phyloP scores from a whole-genome alignment of 495 filamentous ascomycete genomes.

The Aspergillus sparsus region DNA sequence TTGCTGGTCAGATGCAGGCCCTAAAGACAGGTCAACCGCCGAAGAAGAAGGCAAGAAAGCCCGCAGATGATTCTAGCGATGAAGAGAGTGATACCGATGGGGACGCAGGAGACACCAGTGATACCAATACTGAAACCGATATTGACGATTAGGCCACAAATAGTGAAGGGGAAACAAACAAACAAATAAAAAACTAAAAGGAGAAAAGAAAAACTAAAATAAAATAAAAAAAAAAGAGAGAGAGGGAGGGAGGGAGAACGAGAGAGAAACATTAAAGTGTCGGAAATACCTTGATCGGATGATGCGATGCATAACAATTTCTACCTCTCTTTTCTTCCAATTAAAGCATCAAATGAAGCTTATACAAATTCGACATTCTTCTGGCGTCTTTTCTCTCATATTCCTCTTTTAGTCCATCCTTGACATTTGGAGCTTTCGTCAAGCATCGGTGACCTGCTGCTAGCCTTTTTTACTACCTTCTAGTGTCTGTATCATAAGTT shows the following conservation, averaged over 20 bases:
- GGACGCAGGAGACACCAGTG: conserved; percentile 73
- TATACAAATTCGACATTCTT: too few relatives aligned
- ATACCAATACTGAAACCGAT: conserved; percentile 79
- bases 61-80: conserved; percentile 62
- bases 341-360: not conserved
- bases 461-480: not conserved
- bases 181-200: not conserved
- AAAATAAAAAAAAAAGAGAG: not conserved
- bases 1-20: conserved; percentile 93
- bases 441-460: too few relatives aligned
- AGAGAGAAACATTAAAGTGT: not conserved
- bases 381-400: too few relatives aligned
- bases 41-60: conserved; percentile 58
- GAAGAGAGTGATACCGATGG: conserved; percentile 90
- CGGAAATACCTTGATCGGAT: conserved; percentile 4
- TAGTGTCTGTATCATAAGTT: not conserved
- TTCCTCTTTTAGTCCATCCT: too few relatives aligned
- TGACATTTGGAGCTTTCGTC: too few relatives aligned
- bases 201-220: not conserved
- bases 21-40: conserved; percentile 70
- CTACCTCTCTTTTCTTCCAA: not conserved
- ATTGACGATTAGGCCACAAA: conserved; percentile 49
- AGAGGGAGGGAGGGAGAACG: not conserved
- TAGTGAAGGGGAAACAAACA: not conserved
- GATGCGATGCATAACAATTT: not conserved